Base-by-base conservation (phyloP, 345 rosid species). In the Gossypium australe region DNA sequence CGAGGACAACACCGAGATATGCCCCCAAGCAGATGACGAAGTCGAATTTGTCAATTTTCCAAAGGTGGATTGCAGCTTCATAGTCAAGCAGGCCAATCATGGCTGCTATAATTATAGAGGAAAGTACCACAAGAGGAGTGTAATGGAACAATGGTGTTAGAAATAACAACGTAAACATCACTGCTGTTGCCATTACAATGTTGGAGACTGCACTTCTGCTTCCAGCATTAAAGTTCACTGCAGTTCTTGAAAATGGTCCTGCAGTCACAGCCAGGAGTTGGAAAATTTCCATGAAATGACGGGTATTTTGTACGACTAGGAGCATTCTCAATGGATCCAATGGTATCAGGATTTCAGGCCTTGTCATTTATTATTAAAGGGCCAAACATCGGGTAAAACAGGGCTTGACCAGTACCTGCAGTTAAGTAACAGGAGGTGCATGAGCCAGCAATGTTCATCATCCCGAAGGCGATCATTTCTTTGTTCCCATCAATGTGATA, bases 31-130 rank as follows among this genome's bases (percentile, higher is more conserved):
- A 93, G 25, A 93, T 90, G 1, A 87, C 10, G 68, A 93, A 95
- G 78, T 95, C 99, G 62, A 89, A 89, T 79, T 93, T 95, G 82
- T 95, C 99, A 14, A 95, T 82, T 66, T 87, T 79, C 89, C 89
- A 95, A 4, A 95, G 92, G 79, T 89, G 97, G 70, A 91, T 78
- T 22, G 92, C 97, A 3, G 94, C 94, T 78, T 89, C 83, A 41
- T 90, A 90, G 82, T 95, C 97, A 24, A 95, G 87, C 76, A 93
- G 94, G 77, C 97, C 98, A 3, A 93, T 89, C 99, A 95, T 93
- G 44, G 99, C 99, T 0, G 82, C 20, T 2, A 87, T 88, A 17
- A 95, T 91, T 61, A 91, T 95, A 43, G 99, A 81, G 29, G 97
- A 88, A 55, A 95, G 94, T 41, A 92, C 98, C 45, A 90, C 99